phyloP scores from a whole-genome alignment of 495 filamentous ascomycete species.

The Lophium mytilinum region DNA sequence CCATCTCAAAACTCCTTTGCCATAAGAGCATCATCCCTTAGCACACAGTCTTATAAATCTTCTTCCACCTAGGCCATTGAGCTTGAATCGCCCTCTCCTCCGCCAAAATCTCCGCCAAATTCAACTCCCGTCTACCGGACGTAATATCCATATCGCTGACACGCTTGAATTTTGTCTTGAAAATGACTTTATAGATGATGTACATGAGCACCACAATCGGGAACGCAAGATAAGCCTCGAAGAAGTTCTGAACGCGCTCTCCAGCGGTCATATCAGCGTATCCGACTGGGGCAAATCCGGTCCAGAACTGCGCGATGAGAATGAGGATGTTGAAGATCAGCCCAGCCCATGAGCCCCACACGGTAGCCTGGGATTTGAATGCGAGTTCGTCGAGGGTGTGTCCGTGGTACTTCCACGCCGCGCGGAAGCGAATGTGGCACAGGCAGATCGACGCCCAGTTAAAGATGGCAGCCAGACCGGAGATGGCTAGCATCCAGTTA shows the following conservation, averaged over 20 bases:
- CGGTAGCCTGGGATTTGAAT: slow-evolving; percentile 74
- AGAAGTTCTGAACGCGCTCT: slow-evolving; percentile 20
- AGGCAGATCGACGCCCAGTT: slow-evolving; percentile 91
- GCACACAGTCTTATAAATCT: slow-evolving; percentile 25
- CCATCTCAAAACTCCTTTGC: too few relatives aligned
- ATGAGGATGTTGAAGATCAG: slow-evolving; percentile 71
- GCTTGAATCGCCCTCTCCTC: slow-evolving; percentile 24
- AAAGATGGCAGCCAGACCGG: slow-evolving; percentile 82
- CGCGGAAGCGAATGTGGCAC: slow-evolving; percentile 85
- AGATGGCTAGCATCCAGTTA: slow-evolving; percentile 83
- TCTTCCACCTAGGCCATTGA: slow-evolving; percentile 27
- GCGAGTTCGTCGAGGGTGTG: slow-evolving; percentile 67
- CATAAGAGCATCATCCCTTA: neutral
- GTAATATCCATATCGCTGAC: slow-evolving; percentile 23
- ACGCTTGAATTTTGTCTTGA: slow-evolving; percentile 22
- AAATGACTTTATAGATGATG: slow-evolving; percentile 19
- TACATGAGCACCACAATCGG: slow-evolving; percentile 23
- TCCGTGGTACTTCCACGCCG: slow-evolving; percentile 63
- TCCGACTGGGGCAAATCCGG: slow-evolving; percentile 26
- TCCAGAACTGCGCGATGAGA: slow-evolving; percentile 29
- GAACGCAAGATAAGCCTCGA: slow-evolving; percentile 24
- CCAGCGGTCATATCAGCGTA: slow-evolving; percentile 28
- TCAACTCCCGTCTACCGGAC: slow-evolving; percentile 24
- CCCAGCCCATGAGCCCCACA: slow-evolving; percentile 76
- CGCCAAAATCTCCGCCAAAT: slow-evolving; percentile 21